These are phyloP conservation scores for Fusarium continuum DNA, from an alignment of 2,329 filamentous ascomycete species.

Conservation along the genomic window DNA sequence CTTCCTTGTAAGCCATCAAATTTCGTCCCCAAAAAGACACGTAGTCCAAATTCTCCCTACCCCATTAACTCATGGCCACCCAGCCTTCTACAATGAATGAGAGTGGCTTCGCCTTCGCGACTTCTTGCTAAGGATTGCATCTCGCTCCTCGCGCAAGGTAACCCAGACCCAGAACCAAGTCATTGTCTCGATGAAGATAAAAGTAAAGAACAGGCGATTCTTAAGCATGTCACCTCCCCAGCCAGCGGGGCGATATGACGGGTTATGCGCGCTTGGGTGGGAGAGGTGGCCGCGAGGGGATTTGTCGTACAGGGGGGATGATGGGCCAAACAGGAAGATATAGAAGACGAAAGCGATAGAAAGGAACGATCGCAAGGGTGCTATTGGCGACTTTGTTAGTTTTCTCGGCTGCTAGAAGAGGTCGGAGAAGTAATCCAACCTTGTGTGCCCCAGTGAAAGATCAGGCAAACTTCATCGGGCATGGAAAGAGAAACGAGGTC, in stretches of 20 bases:
- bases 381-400: constrained; percentile 47
- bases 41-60: not conserved
- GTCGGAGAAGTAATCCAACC: constrained; percentile 59
- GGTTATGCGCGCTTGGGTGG: constrained; percentile 46
- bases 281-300: constrained; percentile 36
- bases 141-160: constrained; percentile 72
- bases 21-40: not conserved
- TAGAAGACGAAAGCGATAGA: constrained; percentile 71
- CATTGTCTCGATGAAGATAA: constrained; percentile 83
- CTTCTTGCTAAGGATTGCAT: constrained; percentile 53
- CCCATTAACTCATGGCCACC: not conserved
- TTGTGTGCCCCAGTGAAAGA: constrained; percentile 73
- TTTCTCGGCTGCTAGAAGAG: not conserved
- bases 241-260: constrained; percentile 50
- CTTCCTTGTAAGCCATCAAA: too few species aligned
- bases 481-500: constrained; percentile 74
- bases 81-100: constrained; percentile 16
- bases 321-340: constrained; percentile 67
- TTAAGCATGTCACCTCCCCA: constrained; percentile 75
- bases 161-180: constrained; percentile 89
- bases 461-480: constrained; percentile 70
- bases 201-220: constrained; percentile 86
- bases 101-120: constrained; percentile 44
- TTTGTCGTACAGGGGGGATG: constrained; percentile 58
- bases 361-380: constrained; percentile 72